Evolutionary conservation across 2,329 filamentous ascomycete species (phyloP).

Genomic region (Ophiostoma montium): DNA sequence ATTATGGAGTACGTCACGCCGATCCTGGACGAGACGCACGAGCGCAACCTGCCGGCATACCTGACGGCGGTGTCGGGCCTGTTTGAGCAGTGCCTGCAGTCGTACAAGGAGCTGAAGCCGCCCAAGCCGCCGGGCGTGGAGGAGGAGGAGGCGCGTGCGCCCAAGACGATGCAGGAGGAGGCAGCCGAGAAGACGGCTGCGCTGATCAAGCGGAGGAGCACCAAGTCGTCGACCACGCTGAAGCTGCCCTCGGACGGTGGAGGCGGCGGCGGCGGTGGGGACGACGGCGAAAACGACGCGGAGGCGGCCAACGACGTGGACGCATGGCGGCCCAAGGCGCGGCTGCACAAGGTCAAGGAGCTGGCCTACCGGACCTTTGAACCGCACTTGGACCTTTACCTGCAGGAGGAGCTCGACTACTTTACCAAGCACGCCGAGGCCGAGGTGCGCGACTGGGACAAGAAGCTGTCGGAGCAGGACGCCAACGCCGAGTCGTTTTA

Average conservation of each 20-base stretch:
- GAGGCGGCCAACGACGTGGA: conserved; percentile 4
- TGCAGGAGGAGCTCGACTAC: conserved; percentile 78
- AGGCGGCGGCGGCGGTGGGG: background rate
- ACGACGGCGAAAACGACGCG: background rate
- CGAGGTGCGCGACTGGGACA: conserved; percentile 78
- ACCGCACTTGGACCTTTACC: conserved; percentile 82
- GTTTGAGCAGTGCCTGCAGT: conserved; percentile 72
- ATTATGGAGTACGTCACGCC: conserved; percentile 75
- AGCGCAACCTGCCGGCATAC: conserved; percentile 60
- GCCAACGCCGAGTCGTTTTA: conserved; percentile 84
- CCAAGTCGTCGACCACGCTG: background rate
- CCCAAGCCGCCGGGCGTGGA: conserved; percentile 36
- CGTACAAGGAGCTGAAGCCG: conserved; percentile 56
- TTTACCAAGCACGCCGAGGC: conserved; percentile 65
- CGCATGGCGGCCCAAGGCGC: conserved; percentile 8
- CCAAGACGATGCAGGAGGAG: background rate
- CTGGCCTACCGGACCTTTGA: conserved; percentile 67
- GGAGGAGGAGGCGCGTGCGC: background rate
- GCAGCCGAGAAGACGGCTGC: conserved; percentile 1
- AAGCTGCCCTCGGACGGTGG: background rate
- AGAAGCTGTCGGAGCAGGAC: conserved; percentile 80
- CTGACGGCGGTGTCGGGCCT: conserved; percentile 75
- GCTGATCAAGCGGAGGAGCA: background rate
- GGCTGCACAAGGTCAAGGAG: conserved; percentile 40
- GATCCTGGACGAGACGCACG: conserved; percentile 77